Percentiles rank a stretch among this genome's conserved stretches.
Conservation (phyloP, 23 red algal genomes). For the Chondrus crispus region DNA sequence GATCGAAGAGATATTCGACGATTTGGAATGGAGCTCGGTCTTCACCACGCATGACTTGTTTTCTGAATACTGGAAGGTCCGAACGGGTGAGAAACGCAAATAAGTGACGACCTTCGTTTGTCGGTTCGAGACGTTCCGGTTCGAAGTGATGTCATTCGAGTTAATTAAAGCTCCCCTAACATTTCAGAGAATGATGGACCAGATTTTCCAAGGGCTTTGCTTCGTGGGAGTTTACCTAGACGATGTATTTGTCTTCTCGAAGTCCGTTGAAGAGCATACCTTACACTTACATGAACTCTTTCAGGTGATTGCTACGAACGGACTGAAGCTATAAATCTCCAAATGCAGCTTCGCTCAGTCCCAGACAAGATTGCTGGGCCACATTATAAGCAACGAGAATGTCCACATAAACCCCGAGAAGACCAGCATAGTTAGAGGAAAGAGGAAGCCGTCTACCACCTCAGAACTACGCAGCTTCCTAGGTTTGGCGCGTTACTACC, state of each 20-base stretch:
- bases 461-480: not conserved
- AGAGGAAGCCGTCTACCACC: not conserved
- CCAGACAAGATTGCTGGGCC: not conserved
- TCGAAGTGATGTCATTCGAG: too few species aligned
- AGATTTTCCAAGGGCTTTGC: not conserved
- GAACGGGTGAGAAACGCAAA: not conserved
- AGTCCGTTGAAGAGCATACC: not conserved
- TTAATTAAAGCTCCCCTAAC: not conserved
- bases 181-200: not conserved
- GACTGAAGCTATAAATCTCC: not conserved
- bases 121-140: not conserved
- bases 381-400: rapidly evolving
- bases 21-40: not conserved
- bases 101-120: not conserved
- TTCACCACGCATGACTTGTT: not conserved
- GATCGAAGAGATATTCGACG: not conserved
- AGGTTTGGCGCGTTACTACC: not conserved
- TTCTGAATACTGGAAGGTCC: not conserved
- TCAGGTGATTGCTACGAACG: not conserved
- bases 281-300: not conserved
- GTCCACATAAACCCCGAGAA: not conserved
- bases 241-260: not conserved
- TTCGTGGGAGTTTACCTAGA: not conserved
- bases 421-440: not conserved
- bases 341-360: not conserved